A percentile compares a stretch with the other conserved stretches of the same genome.
Evolutionary conservation across 2,329 filamentous ascomycete species (phyloP).

Genomic region (Ascochyta viciae-villosae): DNA sequence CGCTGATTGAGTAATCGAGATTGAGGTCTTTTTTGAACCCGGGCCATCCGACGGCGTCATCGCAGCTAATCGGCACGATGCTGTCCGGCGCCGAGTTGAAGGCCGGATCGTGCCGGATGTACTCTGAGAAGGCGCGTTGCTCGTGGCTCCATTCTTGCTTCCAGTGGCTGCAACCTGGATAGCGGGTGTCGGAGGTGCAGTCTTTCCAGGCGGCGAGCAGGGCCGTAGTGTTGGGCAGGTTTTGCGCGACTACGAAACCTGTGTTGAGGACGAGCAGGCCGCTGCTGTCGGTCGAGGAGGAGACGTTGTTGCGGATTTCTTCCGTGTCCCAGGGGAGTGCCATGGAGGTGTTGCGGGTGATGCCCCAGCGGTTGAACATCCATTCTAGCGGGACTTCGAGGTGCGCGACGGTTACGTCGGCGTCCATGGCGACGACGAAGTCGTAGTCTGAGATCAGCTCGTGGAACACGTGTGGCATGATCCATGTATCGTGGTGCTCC

Average conservation of each 20-base stretch:
- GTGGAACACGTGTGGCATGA: conserved; percentile 51
- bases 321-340: conserved; percentile 40
- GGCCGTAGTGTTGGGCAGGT: conserved; percentile 29
- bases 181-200: conserved; percentile 37
- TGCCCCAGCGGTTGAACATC: conserved; percentile 58
- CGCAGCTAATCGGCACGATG: conserved; percentile 41
- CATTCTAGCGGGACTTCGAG: conserved; percentile 57
- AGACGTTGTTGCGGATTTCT: conserved; percentile 44
- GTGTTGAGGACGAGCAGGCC: conserved; percentile 49
- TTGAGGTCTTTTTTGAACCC: conserved; percentile 25
- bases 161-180: conserved; percentile 39
- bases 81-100: conserved; percentile 30
- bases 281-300: conserved; percentile 40
- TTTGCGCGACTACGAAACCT: conserved; percentile 51
- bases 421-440: conserved; percentile 56
- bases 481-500: conserved; percentile 53
- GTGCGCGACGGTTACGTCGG: conserved; percentile 54
- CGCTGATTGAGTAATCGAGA: conserved; percentile 18
- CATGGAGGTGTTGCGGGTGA: conserved; percentile 48
- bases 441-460: conserved; percentile 51
- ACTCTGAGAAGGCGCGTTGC: conserved; percentile 45
- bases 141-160: conserved; percentile 40
- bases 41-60: conserved; percentile 46
- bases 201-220: conserved; percentile 43
- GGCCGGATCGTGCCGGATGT: conserved; percentile 44